Percentiles rank a stretch among this genome's conserved stretches.
phyloP scores from a whole-genome alignment of 2,329 filamentous ascomycete genomes.

The Macroventuria anomochaeta region DNA sequence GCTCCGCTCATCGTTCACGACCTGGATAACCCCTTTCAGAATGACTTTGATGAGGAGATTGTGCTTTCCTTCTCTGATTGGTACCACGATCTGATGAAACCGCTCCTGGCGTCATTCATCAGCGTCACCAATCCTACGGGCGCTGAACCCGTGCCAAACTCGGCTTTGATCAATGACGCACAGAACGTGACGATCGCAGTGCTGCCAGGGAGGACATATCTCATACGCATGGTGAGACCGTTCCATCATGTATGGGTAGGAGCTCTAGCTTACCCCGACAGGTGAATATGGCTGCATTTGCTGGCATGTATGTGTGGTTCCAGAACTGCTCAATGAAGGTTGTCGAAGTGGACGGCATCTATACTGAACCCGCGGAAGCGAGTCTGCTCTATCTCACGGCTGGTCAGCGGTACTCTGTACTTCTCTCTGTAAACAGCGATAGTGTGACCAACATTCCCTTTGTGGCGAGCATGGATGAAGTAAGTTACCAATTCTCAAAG shows the following conservation, averaged over 20 bases:
- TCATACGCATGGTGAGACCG: constrained; percentile 64
- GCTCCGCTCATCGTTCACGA: constrained; percentile 70
- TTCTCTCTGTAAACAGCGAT: constrained; percentile 65
- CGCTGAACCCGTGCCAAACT: constrained; percentile 69
- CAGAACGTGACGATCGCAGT: constrained; percentile 52
- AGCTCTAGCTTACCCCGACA: neutral
- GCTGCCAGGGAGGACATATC: constrained; percentile 62
- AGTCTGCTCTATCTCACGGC: constrained; percentile 69
- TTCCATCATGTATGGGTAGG: neutral
- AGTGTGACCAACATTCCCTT: constrained; percentile 64
- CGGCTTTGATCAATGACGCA: constrained; percentile 68
- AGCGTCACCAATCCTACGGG: constrained; percentile 56
- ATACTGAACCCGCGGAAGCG: constrained; percentile 64
- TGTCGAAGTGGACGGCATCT: constrained; percentile 74
- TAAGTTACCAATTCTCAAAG: neutral
- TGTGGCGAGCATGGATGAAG: constrained; percentile 50
- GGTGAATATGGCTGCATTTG: constrained; percentile 69
- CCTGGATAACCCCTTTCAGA: constrained; percentile 57
- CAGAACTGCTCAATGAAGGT: constrained; percentile 69
- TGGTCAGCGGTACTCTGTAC: constrained; percentile 71
- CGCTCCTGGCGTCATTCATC: constrained; percentile 51
- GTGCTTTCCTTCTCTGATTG: constrained; percentile 72
- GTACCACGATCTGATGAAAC: constrained; percentile 63
- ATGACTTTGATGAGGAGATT: constrained; percentile 64
- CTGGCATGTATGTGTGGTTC: constrained; percentile 71